Conservation (phyloP, 768 basidiomycete genomes). For the Xerocomellus dryophilus region DNA sequence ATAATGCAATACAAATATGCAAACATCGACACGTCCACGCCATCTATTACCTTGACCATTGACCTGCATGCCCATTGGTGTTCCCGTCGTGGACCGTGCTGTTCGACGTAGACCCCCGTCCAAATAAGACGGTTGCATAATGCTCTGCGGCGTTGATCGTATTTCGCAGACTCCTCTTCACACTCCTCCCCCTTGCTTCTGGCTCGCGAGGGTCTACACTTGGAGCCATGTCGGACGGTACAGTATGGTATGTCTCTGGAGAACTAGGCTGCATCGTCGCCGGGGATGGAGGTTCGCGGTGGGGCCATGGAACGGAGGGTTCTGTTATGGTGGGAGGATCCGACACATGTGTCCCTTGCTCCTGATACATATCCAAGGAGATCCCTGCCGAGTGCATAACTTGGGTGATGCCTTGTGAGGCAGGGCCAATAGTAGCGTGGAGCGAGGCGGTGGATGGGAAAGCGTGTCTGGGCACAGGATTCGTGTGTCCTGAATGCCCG, state of each 20-base stretch:
- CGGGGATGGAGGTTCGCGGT: constrained; percentile 40
- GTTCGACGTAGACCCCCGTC: constrained; percentile 40
- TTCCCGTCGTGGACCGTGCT: constrained; percentile 21
- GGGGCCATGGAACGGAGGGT: constrained; percentile 42
- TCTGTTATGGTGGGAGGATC: constrained; percentile 16
- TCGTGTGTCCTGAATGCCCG: constrained; percentile 17
- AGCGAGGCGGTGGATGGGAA: constrained; percentile 24
- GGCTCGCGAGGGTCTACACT: constrained; percentile 31
- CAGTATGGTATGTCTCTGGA: constrained; percentile 43
- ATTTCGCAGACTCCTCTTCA: constrained; percentile 62
- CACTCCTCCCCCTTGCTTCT: constrained; percentile 55
- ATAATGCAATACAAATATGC: constrained; percentile 9
- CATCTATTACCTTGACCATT: constrained; percentile 26
- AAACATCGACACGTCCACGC: neutral
- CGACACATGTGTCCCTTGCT: constrained; percentile 6
- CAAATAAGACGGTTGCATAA: constrained; percentile 66
- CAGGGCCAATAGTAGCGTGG: constrained; percentile 16
- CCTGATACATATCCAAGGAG: constrained; percentile 21
- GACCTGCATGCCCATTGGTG: constrained; percentile 21
- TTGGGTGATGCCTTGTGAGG: constrained; percentile 33
- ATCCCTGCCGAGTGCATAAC: constrained; percentile 36
- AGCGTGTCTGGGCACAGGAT: constrained; percentile 20
- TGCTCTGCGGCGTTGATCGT: constrained; percentile 70
- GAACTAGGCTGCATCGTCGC: constrained; percentile 33
- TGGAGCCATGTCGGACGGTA: constrained; percentile 32